Evolutionary conservation across 805 yeast genomes (phyloP).

Genomic region (Monosporozyma unispora): DNA sequence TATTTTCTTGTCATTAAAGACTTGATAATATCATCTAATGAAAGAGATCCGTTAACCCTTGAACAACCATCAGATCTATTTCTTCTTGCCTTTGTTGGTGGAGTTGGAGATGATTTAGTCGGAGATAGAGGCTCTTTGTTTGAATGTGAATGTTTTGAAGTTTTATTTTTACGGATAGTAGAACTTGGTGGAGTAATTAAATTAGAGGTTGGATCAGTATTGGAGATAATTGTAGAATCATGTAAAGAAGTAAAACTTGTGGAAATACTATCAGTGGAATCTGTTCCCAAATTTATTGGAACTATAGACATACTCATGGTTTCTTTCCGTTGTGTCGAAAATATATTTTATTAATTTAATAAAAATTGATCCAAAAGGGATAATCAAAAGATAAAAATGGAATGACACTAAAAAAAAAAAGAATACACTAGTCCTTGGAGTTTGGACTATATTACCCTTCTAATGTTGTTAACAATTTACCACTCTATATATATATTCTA

Average conservation of each 20-base stretch:
- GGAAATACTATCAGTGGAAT: background rate
- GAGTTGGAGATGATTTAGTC: slow-evolving; percentile 27
- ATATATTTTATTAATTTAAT: background rate
- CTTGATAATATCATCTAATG: slow-evolving; percentile 23
- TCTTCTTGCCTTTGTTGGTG: slow-evolving; percentile 22
- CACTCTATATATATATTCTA: too few species aligned
- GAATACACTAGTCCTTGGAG: background rate
- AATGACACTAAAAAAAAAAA: too few species aligned
- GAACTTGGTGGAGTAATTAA: slow-evolving; percentile 27
- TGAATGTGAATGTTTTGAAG: background rate
- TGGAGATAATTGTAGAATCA: background rate
- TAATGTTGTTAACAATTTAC: background rate
- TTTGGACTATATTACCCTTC: background rate
- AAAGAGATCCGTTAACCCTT: slow-evolving; percentile 25
- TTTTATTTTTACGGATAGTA: slow-evolving; percentile 11
- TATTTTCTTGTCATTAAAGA: slow-evolving; percentile 16
- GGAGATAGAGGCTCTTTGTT: slow-evolving; percentile 22
- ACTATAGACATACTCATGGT: background rate
- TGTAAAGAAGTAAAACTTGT: background rate
- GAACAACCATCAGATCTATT: slow-evolving; percentile 23
- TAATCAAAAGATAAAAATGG: too few species aligned
- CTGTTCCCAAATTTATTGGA: background rate
- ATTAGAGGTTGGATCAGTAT: slow-evolving; percentile 3
- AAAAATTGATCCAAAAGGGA: background rate
- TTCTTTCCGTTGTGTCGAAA: background rate